Evolutionary conservation across 2,329 filamentous ascomycete genomes (phyloP).

Genomic region (Aaosphaeria pasadenensis): DNA sequence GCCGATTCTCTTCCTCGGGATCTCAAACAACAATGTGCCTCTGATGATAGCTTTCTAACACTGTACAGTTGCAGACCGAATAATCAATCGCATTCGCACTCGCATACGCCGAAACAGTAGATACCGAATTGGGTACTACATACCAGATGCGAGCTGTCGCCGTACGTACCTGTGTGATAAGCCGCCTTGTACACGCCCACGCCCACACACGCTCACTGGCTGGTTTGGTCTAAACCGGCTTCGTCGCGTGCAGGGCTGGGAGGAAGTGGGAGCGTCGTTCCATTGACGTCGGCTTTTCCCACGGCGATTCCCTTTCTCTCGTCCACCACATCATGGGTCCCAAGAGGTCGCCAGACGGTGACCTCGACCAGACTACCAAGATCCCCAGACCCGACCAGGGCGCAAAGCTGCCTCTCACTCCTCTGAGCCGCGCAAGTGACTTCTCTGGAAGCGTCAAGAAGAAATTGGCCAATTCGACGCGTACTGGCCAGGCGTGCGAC

Average conservation of each 20-base stretch:
- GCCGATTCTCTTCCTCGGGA: too few species aligned
- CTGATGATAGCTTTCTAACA: too few species aligned
- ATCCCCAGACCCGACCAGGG: constrained; percentile 33
- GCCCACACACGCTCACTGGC: neutral
- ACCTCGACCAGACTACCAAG: constrained; percentile 16
- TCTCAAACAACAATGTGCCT: too few species aligned
- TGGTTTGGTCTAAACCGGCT: neutral
- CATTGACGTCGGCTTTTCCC: constrained; percentile 13
- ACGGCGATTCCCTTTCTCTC: constrained; percentile 11
- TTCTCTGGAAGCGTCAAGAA: constrained; percentile 46
- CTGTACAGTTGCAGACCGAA: too few species aligned
- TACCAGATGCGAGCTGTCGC: too few species aligned
- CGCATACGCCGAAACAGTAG: too few species aligned
- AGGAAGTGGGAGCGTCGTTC: too few species aligned
- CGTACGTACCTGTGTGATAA: too few species aligned
- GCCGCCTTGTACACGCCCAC: too few species aligned
- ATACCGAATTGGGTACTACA: too few species aligned
- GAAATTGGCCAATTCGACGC: constrained; percentile 52
- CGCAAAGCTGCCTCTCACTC: constrained; percentile 10
- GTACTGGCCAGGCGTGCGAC: constrained; percentile 84
- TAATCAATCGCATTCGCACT: too few species aligned
- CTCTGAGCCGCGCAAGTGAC: constrained; percentile 6
- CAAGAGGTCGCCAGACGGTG: constrained; percentile 4
- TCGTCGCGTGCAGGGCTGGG: constrained; percentile 12
- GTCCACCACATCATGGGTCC: constrained; percentile 19